Evolutionary conservation across 331 rosid species (phyloP), one percentile per base, ranked within the genome.

Genomic region (Spiraea crenata): DNA sequence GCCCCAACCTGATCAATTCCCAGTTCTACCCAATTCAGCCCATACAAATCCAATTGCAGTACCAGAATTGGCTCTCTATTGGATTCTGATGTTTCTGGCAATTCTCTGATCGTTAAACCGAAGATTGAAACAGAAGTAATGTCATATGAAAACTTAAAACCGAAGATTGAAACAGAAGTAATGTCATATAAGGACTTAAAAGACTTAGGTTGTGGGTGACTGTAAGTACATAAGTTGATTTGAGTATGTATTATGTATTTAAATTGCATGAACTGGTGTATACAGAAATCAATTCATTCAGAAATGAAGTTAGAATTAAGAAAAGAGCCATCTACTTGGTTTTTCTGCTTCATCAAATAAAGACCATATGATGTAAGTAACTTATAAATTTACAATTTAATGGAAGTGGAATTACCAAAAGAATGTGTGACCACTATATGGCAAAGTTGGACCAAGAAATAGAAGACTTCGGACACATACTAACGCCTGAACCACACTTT

Each of bases 1-100:
- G 31, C 98, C 97, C 40, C 97, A 90, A 49, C 98, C 97, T 4
- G 96, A 93, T 64, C 65, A 84, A 34, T 93, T 86, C 84, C 98
- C 98, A 66, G 73, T 74, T 78, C 85, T 93, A 63, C 95, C 97
- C 16, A 93, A 88, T 83, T 86, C 93, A 37, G 88, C 89, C 65
- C 45, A 54, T 68, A 10, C 46, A 4, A 42, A 42, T 42, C 54
- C 13, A 49, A 49, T 49, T 49, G 16, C 54, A 15, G n/a, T 49
- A 49, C 54, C 54, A 49, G 15, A 49, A 49, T 49, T 49, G 54
- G 54, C 54, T 49, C 54, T 49, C 54, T 12, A 4, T 49, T 49
- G 54, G 54, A n/a, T 49, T 49, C 54, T 49, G 17, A 49, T 49
- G 54, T 52, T 19, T 52, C 11, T 52, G 34, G 34, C 34, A 8